Conservation (phyloP, 306 rosid species). For the Sphenostylis stenocarpa region DNA sequence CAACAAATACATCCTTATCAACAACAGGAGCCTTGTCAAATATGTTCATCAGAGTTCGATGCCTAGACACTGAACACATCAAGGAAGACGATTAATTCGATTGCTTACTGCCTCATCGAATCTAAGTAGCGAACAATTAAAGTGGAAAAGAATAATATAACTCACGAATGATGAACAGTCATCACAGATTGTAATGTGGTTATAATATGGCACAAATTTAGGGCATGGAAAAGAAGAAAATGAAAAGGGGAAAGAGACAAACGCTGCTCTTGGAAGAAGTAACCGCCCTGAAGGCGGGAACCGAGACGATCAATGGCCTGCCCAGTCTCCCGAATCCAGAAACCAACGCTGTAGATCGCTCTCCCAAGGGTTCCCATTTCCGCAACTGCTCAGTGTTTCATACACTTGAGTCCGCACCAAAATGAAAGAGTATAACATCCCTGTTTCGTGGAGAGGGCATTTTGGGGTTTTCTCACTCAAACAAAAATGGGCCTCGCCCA, state of each 20-base stretch:
- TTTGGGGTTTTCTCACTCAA: not conserved
- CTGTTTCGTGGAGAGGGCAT: constrained; percentile 24
- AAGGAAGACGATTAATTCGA: not conserved
- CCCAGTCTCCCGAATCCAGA: constrained; percentile 85
- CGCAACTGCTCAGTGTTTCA: not conserved
- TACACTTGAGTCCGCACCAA: not conserved
- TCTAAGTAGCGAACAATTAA: not conserved
- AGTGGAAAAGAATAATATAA: not conserved
- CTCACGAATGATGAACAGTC: not conserved
- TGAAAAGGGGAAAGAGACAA: constrained; percentile 19
- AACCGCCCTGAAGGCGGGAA: constrained; percentile 71
- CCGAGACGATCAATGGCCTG: constrained; percentile 90
- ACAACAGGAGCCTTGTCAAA: constrained; percentile 85
- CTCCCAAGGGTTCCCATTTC: constrained; percentile 79
- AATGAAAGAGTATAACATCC: constrained; percentile 25
- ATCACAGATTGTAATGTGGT: not conserved
- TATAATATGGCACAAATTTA: not conserved
- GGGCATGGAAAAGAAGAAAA: not conserved
- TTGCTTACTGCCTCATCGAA: no score
- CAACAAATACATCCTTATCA: constrained; percentile 87
- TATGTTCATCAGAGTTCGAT: constrained; percentile 87
- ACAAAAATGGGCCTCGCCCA: not conserved
- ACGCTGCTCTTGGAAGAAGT: constrained; percentile 81
- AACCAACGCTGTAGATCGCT: constrained; percentile 76
- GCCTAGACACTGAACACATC: constrained; percentile 70